phyloP scores from a whole-genome alignment of 768 basidiomycete genomes.

The Russula ochroleuca region DNA sequence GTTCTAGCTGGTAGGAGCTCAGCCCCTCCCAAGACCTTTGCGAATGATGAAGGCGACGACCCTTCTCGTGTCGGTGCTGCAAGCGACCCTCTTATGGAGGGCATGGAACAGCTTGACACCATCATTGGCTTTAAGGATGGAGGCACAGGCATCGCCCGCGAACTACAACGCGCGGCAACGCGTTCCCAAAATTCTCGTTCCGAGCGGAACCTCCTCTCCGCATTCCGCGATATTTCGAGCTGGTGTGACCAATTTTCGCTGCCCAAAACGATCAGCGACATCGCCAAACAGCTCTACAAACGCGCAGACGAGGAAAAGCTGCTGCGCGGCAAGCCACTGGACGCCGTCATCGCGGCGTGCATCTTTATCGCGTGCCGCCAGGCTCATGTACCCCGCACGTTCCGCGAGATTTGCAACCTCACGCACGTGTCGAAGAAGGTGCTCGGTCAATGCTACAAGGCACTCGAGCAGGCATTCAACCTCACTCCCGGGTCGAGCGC shows the following conservation, averaged over 20 bases:
- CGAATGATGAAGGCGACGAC: slow-evolving; percentile 98
- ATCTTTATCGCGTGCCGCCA: slow-evolving; percentile 97
- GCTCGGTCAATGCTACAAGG: slow-evolving; percentile 89
- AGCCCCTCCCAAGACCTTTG: slow-evolving; percentile 74
- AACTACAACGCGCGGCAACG: slow-evolving; percentile 88
- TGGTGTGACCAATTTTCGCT: slow-evolving; percentile 97
- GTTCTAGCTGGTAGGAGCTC: slow-evolving; percentile 24
- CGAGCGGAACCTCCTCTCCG: slow-evolving; percentile 80
- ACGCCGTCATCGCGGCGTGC: slow-evolving; percentile 94
- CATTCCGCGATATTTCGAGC: slow-evolving; percentile 86
- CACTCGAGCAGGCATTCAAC: slow-evolving; percentile 84
- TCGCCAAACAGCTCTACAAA: slow-evolving; percentile 96
- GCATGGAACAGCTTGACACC: slow-evolving; percentile 91
- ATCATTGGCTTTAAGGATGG: slow-evolving; percentile 95
- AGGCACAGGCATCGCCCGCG: slow-evolving; percentile 85
- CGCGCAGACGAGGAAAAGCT: slow-evolving; percentile 95
- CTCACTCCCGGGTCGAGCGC: slow-evolving; percentile 76
- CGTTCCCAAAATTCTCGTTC: slow-evolving; percentile 73
- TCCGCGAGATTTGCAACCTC: slow-evolving; percentile 91
- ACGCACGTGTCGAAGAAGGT: slow-evolving; percentile 94
- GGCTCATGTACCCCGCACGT: slow-evolving; percentile 92
- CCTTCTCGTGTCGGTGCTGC: slow-evolving; percentile 99
- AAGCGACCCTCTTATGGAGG: slow-evolving; percentile 88
- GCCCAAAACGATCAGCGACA: slow-evolving; percentile 90
- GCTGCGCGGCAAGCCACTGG: slow-evolving; percentile 83